A percentile compares a stretch with the other conserved stretches of the same genome.
These are phyloP conservation scores for Cordyceps farinosa DNA, from an alignment of 2,329 filamentous ascomycete species.

Conservation along the genomic window DNA sequence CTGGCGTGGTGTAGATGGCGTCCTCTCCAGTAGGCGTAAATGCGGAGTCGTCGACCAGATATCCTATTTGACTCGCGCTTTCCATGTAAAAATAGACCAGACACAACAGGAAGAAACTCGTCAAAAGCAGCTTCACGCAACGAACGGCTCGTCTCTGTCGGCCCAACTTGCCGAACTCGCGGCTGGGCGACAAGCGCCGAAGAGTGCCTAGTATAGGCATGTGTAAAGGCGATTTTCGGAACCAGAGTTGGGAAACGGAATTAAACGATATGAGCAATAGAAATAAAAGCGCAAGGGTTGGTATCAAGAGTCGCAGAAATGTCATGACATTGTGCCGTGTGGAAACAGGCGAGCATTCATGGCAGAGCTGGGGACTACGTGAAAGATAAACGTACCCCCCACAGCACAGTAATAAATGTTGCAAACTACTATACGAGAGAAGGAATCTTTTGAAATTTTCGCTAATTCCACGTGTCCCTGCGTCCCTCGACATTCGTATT, in stretches of 20 bases:
- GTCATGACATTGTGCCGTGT: not conserved
- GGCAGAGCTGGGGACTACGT: not conserved
- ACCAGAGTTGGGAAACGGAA: not conserved
- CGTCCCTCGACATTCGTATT: too few species aligned
- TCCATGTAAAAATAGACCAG: not conserved
- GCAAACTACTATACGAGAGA: not conserved
- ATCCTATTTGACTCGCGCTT: not conserved
- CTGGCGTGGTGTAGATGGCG: not conserved
- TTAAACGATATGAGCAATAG: not conserved
- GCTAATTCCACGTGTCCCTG: not conserved
- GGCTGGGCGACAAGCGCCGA: constrained; percentile 1
- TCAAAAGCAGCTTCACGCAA: not conserved
- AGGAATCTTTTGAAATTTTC: too few species aligned
- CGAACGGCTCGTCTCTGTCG: not conserved
- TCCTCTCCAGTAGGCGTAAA: not conserved
- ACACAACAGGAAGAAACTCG: not conserved
- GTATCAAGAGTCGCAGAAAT: not conserved
- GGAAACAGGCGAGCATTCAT: not conserved
- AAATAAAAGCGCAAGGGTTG: too few species aligned
- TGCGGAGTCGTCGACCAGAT: not conserved
- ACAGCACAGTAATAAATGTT: not conserved
- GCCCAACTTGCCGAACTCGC: constrained; percentile 1
- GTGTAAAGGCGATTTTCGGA: not conserved
- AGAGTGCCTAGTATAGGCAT: not conserved
- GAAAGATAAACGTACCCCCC: not conserved